Base-by-base conservation (phyloP, 306 rosid species). In the Fagus sylvatica region DNA sequence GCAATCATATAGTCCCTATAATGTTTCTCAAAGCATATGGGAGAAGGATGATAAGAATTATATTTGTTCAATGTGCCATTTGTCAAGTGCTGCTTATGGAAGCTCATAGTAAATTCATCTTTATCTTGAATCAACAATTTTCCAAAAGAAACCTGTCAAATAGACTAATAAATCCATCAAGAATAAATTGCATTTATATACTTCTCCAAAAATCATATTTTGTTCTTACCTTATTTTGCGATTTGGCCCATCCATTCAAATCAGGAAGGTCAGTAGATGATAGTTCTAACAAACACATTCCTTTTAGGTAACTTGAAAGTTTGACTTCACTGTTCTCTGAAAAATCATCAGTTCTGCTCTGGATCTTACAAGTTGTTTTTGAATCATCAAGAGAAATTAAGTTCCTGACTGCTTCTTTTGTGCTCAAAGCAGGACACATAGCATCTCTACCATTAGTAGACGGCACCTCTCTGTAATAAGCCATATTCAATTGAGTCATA, bases 1-100 rank as follows among this genome's bases (percentile, higher is more conserved):
- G 91, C 90, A 79, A 89, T 83, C 88, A 92, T 90, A 87, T 81
- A 92, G 76, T 92, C 96, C 81, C 96, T 87, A 79, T 92, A 92
- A 80, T 90, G 82, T 76, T 86, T 90, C 86, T 90, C 92, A 51
- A 81, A 85, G 84, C 97, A 92, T 80, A 92, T 90, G 71, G 93
- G 96, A 4, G 97, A 92, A 76, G 93, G 82, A 87, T 90, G 89
- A 83, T 82, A 62, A 64, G 96, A 84, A 79, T 84, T 85, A 54
- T 88, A 83, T 74, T 83, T 37, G 16, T 22, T 88, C 75, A 69
- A 62, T 77, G 91, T 51, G 81, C 86, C 84, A 81, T 90, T 95
- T 79, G 79, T 84, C 74, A 32, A 40, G 53, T 67, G 70, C 64
- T 62, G 69, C 51, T 80, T 83, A 79, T 51, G 42, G 68, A 79